phyloP scores from a whole-genome alignment of 2,329 filamentous ascomycete genomes.

The Coleophoma eucalyptorum region DNA sequence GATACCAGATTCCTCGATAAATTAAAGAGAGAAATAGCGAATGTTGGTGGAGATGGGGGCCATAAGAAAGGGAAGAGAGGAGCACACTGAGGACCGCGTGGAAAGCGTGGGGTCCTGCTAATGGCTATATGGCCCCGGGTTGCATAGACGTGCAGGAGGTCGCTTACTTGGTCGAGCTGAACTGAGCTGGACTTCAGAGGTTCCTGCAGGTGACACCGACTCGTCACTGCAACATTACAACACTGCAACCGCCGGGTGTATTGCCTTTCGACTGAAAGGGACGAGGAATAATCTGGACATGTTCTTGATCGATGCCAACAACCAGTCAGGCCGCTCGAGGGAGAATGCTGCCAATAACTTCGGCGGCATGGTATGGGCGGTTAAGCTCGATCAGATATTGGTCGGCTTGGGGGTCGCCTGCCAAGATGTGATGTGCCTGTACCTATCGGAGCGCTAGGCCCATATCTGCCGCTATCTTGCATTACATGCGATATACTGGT shows the following conservation, averaged over 20 bases:
- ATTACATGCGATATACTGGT: background rate
- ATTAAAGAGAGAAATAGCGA: slow-evolving; percentile 21
- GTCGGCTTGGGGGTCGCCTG: slow-evolving; percentile 11
- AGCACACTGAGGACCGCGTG: slow-evolving; percentile 15
- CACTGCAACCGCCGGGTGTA: slow-evolving; percentile 26
- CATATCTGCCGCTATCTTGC: slow-evolving; percentile 17
- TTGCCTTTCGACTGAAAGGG: slow-evolving; percentile 18
- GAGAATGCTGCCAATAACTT: background rate
- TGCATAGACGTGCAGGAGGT: slow-evolving; percentile 15
- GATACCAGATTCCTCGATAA: slow-evolving; percentile 33
- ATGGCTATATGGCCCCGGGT: slow-evolving; percentile 11
- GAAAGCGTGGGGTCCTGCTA: too few relatives aligned
- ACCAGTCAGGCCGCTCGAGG: too few relatives aligned
- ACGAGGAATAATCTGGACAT: slow-evolving; percentile 5
- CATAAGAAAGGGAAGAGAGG: slow-evolving; percentile 8
- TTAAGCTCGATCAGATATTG: slow-evolving; percentile 19
- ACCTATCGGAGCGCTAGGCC: slow-evolving; percentile 19
- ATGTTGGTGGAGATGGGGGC: slow-evolving; percentile 10
- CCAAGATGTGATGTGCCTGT: slow-evolving; percentile 9
- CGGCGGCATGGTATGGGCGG: slow-evolving; percentile 15
- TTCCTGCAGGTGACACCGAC: slow-evolving; percentile 23
- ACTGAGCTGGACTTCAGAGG: slow-evolving; percentile 3
- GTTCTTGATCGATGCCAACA: slow-evolving; percentile 3
- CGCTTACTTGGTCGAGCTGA: slow-evolving; percentile 8
- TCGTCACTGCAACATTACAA: slow-evolving; percentile 19